phyloP scores from a whole-genome alignment of 2,329 filamentous ascomycete species.

The Ophioceras dolichostomum region DNA sequence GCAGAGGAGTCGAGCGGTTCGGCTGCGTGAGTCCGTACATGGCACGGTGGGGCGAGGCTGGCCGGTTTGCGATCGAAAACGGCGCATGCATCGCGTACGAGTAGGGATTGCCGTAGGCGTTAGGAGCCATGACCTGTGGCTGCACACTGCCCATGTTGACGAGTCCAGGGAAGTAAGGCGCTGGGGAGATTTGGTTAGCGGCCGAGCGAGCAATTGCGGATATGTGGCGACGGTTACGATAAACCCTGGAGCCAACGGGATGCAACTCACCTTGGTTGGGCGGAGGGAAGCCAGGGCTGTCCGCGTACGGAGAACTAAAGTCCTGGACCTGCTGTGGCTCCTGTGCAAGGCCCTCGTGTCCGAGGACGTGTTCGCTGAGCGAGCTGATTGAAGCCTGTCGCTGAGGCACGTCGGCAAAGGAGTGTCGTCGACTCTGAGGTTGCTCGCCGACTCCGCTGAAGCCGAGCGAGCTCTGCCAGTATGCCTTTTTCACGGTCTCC shows the following conservation, averaged over 20 bases:
- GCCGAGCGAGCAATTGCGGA: too few species aligned
- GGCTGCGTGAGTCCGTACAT: slow-evolving; percentile 50
- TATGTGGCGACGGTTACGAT: too few species aligned
- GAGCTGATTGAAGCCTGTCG: slow-evolving; percentile 53
- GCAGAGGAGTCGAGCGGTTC: slow-evolving; percentile 58
- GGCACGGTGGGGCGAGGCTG: slow-evolving; percentile 48
- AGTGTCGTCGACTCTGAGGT: slow-evolving; percentile 67
- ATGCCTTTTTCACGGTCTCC: slow-evolving; percentile 53
- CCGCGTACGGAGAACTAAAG: slow-evolving; percentile 25
- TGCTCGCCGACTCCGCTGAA: slow-evolving; percentile 50
- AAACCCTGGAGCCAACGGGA: neutral
- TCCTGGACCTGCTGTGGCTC: slow-evolving; percentile 32
- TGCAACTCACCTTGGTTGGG: slow-evolving; percentile 18
- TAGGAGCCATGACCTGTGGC: slow-evolving; percentile 8
- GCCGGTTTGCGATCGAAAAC: slow-evolving; percentile 36
- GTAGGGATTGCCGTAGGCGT: slow-evolving; percentile 26
- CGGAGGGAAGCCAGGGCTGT: slow-evolving; percentile 18
- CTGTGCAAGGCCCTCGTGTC: slow-evolving; percentile 31
- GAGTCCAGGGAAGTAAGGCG: slow-evolving; percentile 21
- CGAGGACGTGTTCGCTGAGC: slow-evolving; percentile 35
- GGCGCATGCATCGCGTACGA: slow-evolving; percentile 16
- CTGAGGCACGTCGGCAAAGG: slow-evolving; percentile 57
- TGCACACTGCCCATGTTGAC: slow-evolving; percentile 12
- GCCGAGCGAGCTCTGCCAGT: slow-evolving; percentile 61
- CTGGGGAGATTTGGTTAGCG: neutral